These are phyloP conservation scores for Gnetum montanum DNA, from an alignment of 75 land plant species.

Conservation along the genomic window DNA sequence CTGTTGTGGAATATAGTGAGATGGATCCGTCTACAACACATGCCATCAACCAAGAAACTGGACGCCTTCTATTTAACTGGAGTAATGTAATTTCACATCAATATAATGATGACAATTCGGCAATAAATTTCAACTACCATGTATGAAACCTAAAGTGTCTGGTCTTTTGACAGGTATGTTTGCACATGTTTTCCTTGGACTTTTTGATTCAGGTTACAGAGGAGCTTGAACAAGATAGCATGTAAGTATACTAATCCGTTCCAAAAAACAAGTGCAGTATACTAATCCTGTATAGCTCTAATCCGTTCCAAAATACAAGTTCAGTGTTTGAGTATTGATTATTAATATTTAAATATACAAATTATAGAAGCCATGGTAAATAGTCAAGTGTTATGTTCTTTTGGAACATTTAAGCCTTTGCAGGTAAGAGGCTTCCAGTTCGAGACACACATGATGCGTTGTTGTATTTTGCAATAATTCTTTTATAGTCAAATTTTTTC, in stretches of 20 bases:
- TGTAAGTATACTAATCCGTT: slow-evolving; percentile 43
- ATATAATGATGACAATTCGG: neutral
- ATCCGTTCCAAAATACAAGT: too few relatives aligned
- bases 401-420: too few relatives aligned
- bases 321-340: too few relatives aligned
- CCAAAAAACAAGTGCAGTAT: too few relatives aligned
- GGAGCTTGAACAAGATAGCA: slow-evolving; percentile 78
- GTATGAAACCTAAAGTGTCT: neutral
- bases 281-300: too few relatives aligned
- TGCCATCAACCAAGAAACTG: slow-evolving; percentile 75
- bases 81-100: slow-evolving; percentile 70
- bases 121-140: neutral
- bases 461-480: too few relatives aligned
- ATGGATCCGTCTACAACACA: slow-evolving; percentile 57
- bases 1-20: slow-evolving; percentile 88
- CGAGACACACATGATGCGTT: too few relatives aligned
- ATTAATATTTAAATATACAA: too few relatives aligned
- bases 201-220: slow-evolving; percentile 68
- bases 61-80: slow-evolving; percentile 81
- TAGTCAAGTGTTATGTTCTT: too few relatives aligned
- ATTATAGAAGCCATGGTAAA: too few relatives aligned
- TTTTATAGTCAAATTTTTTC: too few relatives aligned
- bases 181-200: slow-evolving; percentile 87
- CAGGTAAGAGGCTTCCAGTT: too few relatives aligned
- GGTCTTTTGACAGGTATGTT: slow-evolving; percentile 62